These are phyloP conservation scores for Cyclaneusma minus DNA, from an alignment of 2,329 filamentous ascomycete species.

Conservation along the genomic window DNA sequence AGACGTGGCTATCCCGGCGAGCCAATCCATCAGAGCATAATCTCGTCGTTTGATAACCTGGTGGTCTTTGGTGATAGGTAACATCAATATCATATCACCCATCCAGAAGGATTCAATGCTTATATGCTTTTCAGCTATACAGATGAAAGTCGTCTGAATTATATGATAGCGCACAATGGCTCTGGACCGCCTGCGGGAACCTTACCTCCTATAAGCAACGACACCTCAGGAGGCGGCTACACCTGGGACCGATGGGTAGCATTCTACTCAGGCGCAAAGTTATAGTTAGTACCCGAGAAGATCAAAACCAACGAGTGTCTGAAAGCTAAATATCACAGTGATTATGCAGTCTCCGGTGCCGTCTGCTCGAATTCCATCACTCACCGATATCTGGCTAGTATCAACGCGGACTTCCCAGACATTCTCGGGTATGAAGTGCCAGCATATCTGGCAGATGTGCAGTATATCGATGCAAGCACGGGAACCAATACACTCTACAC, in stretches of 20 bases:
- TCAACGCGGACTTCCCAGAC: constrained; percentile 42
- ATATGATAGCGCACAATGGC: constrained; percentile 43
- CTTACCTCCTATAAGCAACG: constrained; percentile 27
- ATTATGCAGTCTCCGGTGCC: constrained; percentile 61
- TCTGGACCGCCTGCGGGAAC: constrained; percentile 45
- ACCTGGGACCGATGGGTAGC: constrained; percentile 55
- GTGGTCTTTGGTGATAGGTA: constrained; percentile 57
- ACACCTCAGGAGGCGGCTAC: constrained; percentile 47
- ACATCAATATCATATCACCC: constrained; percentile 2
- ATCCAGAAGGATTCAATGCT: constrained; percentile 1
- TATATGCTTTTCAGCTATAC: constrained; percentile 35
- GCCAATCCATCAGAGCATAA: too few relatives aligned
- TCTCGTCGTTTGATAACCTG: constrained; percentile 48
- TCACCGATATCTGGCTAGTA: constrained; percentile 32
- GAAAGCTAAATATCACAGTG: constrained; percentile 27
- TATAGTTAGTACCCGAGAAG: too few relatives aligned
- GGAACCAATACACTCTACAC: constrained; percentile 24
- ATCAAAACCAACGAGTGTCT: constrained; percentile 12
- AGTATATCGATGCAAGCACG: constrained; percentile 16
- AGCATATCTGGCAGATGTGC: constrained; percentile 34
- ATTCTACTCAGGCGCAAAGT: constrained; percentile 36
- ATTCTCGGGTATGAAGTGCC: constrained; percentile 46
- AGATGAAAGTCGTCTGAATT: constrained; percentile 51
- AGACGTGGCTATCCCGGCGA: too few relatives aligned
- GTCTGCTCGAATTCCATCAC: constrained; percentile 57